phyloP scores from a whole-genome alignment of 2,329 filamentous ascomycete species.

The Diaporthe longicolla region DNA sequence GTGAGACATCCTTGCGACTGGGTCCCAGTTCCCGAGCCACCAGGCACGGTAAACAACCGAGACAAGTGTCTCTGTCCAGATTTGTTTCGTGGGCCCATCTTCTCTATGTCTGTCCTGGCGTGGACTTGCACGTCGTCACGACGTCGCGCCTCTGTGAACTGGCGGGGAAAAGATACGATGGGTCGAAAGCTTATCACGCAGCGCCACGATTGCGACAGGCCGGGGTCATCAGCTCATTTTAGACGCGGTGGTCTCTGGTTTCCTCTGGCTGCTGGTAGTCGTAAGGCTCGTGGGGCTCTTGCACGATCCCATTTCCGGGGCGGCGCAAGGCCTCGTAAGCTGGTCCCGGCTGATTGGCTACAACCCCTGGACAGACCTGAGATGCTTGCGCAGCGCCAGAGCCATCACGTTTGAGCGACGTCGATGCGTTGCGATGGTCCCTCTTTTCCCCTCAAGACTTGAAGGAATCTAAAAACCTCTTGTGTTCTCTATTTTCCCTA shows the following conservation, averaged over 20 bases:
- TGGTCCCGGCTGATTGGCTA: conserved; percentile 48
- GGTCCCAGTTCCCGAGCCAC: background rate
- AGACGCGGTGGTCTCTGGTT: conserved; percentile 12
- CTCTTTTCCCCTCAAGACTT: background rate
- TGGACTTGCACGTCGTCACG: conserved; percentile 9
- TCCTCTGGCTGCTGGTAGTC: conserved; percentile 11
- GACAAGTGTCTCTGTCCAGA: background rate
- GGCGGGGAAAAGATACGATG: background rate
- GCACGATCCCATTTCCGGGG: conserved; percentile 39
- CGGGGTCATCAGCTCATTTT: conserved; percentile 12
- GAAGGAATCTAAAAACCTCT: background rate
- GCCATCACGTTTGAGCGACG: conserved; percentile 25
- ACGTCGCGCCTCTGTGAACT: conserved; percentile 1
- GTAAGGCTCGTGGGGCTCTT: conserved; percentile 37
- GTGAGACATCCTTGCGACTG: background rate
- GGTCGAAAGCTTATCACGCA: conserved; percentile 22
- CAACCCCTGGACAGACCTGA: conserved; percentile 27
- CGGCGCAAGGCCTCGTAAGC: conserved; percentile 50
- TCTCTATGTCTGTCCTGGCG: background rate
- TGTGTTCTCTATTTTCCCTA: background rate
- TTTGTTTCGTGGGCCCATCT: background rate
- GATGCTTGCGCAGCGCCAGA: conserved; percentile 42
- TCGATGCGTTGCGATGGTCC: background rate
- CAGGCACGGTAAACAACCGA: conserved; percentile 4
- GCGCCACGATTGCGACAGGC: conserved; percentile 4